A percentile compares a stretch with the other conserved stretches of the same genome.
Evolutionary conservation across 495 filamentous ascomycete genomes (phyloP).

Genomic region (Penicillium maclennaniae): DNA sequence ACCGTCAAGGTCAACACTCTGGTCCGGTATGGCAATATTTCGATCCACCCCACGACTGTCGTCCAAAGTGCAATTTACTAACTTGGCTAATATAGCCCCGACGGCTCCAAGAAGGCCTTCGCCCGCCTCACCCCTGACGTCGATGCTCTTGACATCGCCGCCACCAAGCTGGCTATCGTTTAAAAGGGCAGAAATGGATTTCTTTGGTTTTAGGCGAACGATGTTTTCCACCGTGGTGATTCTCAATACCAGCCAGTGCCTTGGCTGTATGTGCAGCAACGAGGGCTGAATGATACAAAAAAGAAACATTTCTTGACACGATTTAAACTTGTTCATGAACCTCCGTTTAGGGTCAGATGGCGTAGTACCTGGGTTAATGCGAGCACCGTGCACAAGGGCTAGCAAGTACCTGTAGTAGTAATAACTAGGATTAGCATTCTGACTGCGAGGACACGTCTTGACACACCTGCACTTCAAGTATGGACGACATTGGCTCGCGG

Average conservation of each 20-base stretch:
- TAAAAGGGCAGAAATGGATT: constrained; percentile 50
- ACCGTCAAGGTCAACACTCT: constrained; percentile 98
- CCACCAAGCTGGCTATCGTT: constrained; percentile 97
- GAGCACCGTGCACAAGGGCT: neutral
- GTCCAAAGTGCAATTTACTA: constrained; percentile 6
- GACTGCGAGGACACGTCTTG: neutral
- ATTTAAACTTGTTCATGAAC: constrained; percentile 14
- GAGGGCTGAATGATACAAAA: constrained; percentile 46
- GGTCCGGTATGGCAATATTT: constrained; percentile 65
- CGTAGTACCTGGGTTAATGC: neutral
- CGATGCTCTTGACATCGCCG: constrained; percentile 98
- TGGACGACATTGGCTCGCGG: neutral
- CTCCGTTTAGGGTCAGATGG: neutral
- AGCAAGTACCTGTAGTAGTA: neutral
- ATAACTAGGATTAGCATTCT: neutral
- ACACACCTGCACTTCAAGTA: neutral
- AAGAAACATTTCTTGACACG: constrained; percentile 33
- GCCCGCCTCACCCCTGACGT: constrained; percentile 91
- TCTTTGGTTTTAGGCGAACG: constrained; percentile 42
- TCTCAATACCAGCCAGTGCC: constrained; percentile 42
- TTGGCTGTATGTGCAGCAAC: constrained; percentile 34
- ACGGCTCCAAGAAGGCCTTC: constrained; percentile 98
- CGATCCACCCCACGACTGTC: neutral
- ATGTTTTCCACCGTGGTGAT: constrained; percentile 44
- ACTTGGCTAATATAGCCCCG: constrained; percentile 57